Percentiles rank a stretch among this genome's conserved stretches.
phyloP scores from a whole-genome alignment of 2,329 filamentous ascomycete species.

The Aspergillus awamori region DNA sequence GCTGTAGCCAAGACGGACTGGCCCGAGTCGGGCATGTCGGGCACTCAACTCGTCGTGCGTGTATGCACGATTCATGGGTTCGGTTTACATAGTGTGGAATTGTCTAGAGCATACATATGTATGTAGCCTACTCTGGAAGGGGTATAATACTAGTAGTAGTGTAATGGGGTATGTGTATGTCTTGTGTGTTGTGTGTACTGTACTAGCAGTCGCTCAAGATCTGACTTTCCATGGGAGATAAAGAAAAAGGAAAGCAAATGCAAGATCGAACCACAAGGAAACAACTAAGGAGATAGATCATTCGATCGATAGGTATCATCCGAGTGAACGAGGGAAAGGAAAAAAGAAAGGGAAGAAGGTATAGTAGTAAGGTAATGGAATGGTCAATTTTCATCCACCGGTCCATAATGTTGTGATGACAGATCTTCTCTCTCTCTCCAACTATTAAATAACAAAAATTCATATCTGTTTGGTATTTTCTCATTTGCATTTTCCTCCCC shows the following conservation, averaged over 20 bases:
- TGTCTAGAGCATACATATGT: no score
- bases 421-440: slow-evolving; percentile 14
- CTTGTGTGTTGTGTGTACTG: background rate
- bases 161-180: background rate
- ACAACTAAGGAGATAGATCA: background rate
- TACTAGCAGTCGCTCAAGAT: background rate
- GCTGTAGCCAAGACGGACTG: no score
- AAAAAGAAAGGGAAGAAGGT: slow-evolving; percentile 8
- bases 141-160: background rate
- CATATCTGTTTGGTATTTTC: slow-evolving; percentile 6
- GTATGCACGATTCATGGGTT: no score
- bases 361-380: slow-evolving; percentile 17
- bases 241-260: background rate
- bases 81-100: no score
- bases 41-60: no score
- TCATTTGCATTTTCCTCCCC: slow-evolving; percentile 1
- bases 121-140: background rate
- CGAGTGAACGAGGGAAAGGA: background rate
- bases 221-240: background rate
- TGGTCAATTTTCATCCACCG: slow-evolving; percentile 17
- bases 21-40: no score
- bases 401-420: slow-evolving; percentile 12
- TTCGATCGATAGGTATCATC: background rate
- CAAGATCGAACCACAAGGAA: background rate
- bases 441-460: slow-evolving; percentile 21